phyloP scores from a whole-genome alignment of 108 stramenopile genomes.

The Cylindrotheca fusiformis region DNA sequence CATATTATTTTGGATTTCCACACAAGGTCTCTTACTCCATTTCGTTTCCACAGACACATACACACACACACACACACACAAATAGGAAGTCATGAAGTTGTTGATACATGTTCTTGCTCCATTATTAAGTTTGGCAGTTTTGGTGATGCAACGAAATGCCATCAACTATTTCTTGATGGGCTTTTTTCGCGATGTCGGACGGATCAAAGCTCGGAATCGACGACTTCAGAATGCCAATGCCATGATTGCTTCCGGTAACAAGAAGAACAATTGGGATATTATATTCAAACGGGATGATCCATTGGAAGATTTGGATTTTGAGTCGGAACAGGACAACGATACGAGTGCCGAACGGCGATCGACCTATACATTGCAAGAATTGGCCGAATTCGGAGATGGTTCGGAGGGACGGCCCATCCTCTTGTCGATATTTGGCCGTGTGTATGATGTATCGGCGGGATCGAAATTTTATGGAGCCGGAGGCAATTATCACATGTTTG shows the following conservation, averaged over 20 bases:
- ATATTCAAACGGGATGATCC: slow-evolving; percentile 42
- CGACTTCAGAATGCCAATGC: slow-evolving; percentile 26
- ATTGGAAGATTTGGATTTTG: slow-evolving; percentile 49
- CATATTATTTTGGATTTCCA: too few species aligned
- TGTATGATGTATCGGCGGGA: slow-evolving; percentile 75
- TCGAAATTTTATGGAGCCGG: slow-evolving; percentile 64
- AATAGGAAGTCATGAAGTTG: not conserved
- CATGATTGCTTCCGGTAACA: not conserved
- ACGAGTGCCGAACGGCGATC: slow-evolving; percentile 20
- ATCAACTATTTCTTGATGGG: slow-evolving; percentile 73
- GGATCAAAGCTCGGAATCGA: slow-evolving; percentile 67
- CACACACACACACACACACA: too few species aligned
- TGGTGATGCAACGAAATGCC: slow-evolving; percentile 11
- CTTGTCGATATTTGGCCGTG: slow-evolving; percentile 62
- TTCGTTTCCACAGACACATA: too few species aligned
- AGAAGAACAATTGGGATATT: slow-evolving; percentile 21
- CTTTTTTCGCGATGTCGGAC: slow-evolving; percentile 74
- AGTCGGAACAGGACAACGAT: slow-evolving; percentile 17
- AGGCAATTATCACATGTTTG: slow-evolving; percentile 63
- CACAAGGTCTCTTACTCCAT: too few species aligned
- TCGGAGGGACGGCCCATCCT: slow-evolving; percentile 54
- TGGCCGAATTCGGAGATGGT: slow-evolving; percentile 56
- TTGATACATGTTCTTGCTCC: not conserved
- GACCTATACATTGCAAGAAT: slow-evolving; percentile 59
- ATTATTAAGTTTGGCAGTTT: not conserved